Evolutionary conservation across 106 monocot species (phyloP).

Genomic region (Apostasia ramifera): DNA sequence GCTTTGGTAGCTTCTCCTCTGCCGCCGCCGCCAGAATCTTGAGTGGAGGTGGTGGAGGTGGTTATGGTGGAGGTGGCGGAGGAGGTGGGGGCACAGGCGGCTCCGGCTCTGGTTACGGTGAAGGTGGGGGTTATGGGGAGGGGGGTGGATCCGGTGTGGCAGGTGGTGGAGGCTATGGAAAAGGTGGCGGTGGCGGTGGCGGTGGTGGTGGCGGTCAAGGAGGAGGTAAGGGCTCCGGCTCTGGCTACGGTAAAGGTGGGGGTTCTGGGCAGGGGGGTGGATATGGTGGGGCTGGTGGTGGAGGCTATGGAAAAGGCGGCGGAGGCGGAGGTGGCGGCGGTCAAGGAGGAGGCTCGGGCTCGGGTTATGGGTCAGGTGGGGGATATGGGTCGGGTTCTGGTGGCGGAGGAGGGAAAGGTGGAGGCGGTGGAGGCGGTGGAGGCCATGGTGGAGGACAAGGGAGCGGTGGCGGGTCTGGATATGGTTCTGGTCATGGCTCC

Average conservation of each 20-base stretch:
- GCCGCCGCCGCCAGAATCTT: background rate
- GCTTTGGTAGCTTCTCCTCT: background rate
- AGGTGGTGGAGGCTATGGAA: constrained; percentile 1
- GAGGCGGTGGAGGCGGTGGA: constrained; percentile 11
- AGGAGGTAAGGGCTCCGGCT: constrained; percentile 2
- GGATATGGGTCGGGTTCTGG: constrained; percentile 18
- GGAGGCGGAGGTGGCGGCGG: constrained; percentile 12
- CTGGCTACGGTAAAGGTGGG: background rate
- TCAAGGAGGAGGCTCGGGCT: constrained; percentile 5
- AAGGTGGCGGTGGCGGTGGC: background rate
- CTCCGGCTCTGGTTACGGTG: background rate
- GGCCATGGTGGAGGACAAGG: constrained; percentile 15
- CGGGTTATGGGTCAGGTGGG: constrained; percentile 6
- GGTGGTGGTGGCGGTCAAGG: background rate
- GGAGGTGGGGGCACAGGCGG: background rate
- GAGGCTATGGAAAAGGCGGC: background rate
- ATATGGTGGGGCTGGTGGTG: background rate
- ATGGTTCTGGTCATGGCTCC: constrained; percentile 19
- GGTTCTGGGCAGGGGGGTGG: background rate
- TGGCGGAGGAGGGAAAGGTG: background rate
- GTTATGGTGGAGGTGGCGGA: constrained; percentile 3
- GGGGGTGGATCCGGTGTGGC: background rate
- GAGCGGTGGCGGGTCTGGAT: constrained; percentile 12
- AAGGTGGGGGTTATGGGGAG: background rate
- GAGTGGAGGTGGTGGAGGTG: background rate